phyloP scores from a whole-genome alignment of 2,329 filamentous ascomycete genomes.

The Bipolaris zeicola region DNA sequence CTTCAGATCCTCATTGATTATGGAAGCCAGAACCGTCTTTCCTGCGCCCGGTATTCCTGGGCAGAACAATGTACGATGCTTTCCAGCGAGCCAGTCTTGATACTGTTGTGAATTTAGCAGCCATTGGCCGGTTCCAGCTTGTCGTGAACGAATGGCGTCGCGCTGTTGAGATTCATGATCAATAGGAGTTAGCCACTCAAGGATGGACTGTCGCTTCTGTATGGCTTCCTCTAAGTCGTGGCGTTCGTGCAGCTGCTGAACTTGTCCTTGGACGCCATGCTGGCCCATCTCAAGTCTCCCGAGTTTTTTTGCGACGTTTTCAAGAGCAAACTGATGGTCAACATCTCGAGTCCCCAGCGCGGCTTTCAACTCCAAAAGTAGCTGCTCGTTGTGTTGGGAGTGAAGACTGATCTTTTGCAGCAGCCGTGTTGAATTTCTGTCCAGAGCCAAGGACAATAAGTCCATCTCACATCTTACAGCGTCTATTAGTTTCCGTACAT shows the following conservation, averaged over 20 bases:
- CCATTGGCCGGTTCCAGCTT: conserved; percentile 29
- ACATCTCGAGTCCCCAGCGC: neutral
- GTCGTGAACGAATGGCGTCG: conserved; percentile 15
- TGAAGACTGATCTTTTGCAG: no score
- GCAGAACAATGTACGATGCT: conserved; percentile 28
- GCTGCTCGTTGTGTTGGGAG: neutral
- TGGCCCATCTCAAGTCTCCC: neutral
- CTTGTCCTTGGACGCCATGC: neutral
- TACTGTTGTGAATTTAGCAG: conserved; percentile 20
- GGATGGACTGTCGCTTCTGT: conserved; percentile 5
- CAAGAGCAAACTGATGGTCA: neutral
- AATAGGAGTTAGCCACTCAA: conserved; percentile 19
- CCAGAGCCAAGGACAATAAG: no score
- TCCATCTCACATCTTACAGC: no score
- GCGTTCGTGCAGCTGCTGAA: neutral
- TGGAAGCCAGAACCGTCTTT: conserved; percentile 36
- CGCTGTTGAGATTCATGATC: conserved; percentile 22
- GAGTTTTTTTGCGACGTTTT: neutral
- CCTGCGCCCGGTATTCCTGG: conserved; percentile 34
- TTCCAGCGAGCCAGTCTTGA: conserved; percentile 16
- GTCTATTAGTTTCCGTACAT: no score
- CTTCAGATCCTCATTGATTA: conserved; percentile 23
- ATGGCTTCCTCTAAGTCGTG: neutral
- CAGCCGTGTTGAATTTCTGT: no score
- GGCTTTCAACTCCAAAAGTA: neutral